Base-by-base conservation (phyloP, 371 early-diverging fungal species). In the Mucor irregularis region DNA sequence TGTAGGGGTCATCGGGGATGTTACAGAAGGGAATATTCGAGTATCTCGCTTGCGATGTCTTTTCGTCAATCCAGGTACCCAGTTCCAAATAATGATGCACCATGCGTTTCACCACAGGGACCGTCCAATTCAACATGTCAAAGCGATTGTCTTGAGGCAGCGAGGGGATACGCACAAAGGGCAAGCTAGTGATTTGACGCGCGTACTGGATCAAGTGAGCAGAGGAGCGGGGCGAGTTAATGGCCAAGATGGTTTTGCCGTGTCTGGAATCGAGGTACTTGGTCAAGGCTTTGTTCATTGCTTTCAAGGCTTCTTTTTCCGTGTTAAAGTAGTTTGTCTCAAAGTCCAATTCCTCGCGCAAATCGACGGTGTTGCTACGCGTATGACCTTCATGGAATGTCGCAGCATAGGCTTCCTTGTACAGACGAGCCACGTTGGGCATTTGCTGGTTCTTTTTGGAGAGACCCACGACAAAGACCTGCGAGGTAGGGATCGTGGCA, bases 21-120 rank as follows among this genome's bases (percentile, higher is more conserved):
- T 98, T 97, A 62, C 96, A 90, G 24, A 97, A 59, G 1, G 99
- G 99, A 2, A 96, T 77, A 62, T 94, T 87, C 0, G 93, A 82
- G 64, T 92, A 95, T 33, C 91, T 81, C 4, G 96, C 78, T 43
- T 93, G 81, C 0, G 80, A 80, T 11, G 94, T 64, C 33, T 88
- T 87, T 49, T 92, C 89, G 24, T 79, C 72, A 22, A 97, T 53
- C 83, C 88, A 94, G 21, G 66, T 74, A 48, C 88, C 81, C 25
- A 93, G 63, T 21, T 84, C 74, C 56, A 95, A 64, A 48, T 92
- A 88, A 49, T 87, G 84, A 6, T 71, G 73, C 11, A 97, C 49
- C 84, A 95, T 88, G 28, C 86, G 74, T 22, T 78, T 74, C 13
- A 82, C 65, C 1, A 82, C 84, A 11, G 83, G 82, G 28, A 80